Base-by-base conservation (phyloP, 352 stramenopile genomes). In the Globisporangium carolinianum region DNA sequence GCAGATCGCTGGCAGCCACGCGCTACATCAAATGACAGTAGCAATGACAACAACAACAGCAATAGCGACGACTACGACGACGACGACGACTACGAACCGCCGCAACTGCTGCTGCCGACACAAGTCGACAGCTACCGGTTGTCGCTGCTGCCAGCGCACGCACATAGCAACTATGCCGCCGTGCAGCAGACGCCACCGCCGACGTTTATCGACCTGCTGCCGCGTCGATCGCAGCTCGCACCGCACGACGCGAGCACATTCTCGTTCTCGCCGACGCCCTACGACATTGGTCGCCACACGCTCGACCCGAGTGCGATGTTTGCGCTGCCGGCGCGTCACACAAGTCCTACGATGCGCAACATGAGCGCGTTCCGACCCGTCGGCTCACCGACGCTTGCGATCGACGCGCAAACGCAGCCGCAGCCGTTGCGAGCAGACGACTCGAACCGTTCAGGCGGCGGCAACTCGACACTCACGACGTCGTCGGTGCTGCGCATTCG, bases 361-460 rank as follows among this genome's bases (percentile, higher is more conserved):
- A 47, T 80, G 32, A 65, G 65, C 24, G 63, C 75, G 35, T 47
- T 80, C 43, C 57, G 71, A 17, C 71, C 71, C 0, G 66, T 80
- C 0, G 57, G 41, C n/a, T 39, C 45, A 36, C 47, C 63, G 10
- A 51, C 51, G 11, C 38, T 35, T 37, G 57, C 41, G 67, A 61
- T 36, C 42, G 61, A 10, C 24, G 24, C 24, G 24, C 24, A 24
- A 24, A 24, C 24, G 24, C 24, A 24, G 24, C 24, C 24, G 2
- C 24, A 24, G 24, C 24, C 24, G 24, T 24, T 24, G 24, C 24
- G 24, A 67, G 68, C 35, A 32, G 10, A 52, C n/a, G 17, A 51
- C 6, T n/a, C 4, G 18, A 38, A 38, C 47, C 0, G 5, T n/a
- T 43, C 4, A 14, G 43, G 6, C 53, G 47, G 35, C 36, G 35